phyloP scores from a whole-genome alignment of 257 asterid genomes.

The Solanum habrochaites region DNA sequence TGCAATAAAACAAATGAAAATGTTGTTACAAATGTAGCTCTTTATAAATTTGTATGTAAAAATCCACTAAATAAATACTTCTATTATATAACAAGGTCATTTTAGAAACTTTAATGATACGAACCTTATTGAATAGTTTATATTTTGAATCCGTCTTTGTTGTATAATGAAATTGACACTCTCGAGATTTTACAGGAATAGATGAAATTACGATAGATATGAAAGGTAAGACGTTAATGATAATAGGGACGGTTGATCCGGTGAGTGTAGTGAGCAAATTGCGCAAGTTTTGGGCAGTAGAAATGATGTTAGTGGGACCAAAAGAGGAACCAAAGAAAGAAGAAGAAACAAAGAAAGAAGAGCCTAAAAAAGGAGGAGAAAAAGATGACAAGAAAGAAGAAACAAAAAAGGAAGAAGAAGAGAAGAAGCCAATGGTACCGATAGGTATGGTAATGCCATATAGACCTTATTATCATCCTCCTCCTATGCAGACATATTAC shows the following conservation, averaged over 20 bases:
- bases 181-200: conserved; percentile 30
- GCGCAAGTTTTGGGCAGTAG: conserved; percentile 61
- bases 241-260: conserved; percentile 85
- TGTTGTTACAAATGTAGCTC: neutral
- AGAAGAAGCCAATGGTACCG: conserved; percentile 6
- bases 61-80: neutral
- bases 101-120: neutral
- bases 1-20: neutral
- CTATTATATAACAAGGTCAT: neutral
- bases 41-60: neutral
- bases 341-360: conserved; percentile 44
- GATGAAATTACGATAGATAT: conserved; percentile 59
- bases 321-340: conserved; percentile 43
- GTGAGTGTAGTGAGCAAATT: conserved; percentile 56
- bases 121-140: neutral
- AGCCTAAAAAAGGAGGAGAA: neutral
- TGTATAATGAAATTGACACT: neutral
- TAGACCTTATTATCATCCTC: conserved; percentile 26
- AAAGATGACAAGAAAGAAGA: conserved; percentile 8
- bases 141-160: neutral
- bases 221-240: conserved; percentile 53
- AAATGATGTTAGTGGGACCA: conserved; percentile 61
- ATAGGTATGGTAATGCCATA: conserved; percentile 31
- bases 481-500: neutral
- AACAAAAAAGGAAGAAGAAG: conserved; percentile 13